phyloP scores from a whole-genome alignment of 768 basidiomycete species.

The Coprinellus aureogranulatus region DNA sequence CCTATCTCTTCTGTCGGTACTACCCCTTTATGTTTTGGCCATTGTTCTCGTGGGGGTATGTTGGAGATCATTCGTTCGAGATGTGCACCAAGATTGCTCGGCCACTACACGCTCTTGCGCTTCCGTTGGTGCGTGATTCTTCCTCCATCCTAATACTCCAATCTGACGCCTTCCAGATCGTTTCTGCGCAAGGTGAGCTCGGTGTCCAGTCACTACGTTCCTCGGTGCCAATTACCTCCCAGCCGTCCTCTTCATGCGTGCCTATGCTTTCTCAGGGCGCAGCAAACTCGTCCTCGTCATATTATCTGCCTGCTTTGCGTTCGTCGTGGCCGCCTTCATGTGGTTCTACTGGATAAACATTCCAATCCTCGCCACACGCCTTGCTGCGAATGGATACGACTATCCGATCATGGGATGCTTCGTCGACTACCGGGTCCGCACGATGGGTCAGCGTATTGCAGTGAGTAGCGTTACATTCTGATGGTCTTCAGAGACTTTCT shows the following conservation, averaged over 20 bases:
- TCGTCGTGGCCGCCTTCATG: constrained; percentile 31
- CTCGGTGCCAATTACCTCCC: neutral
- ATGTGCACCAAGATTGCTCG: constrained; percentile 28
- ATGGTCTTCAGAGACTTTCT: too few relatives aligned
- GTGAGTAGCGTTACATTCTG: constrained; percentile 23
- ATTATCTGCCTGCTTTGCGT: constrained; percentile 28
- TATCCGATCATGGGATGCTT: constrained; percentile 29
- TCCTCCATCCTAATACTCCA: neutral
- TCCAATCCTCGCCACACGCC: constrained; percentile 5
- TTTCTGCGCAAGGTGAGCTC: constrained; percentile 37
- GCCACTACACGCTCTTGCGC: constrained; percentile 30
- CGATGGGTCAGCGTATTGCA: constrained; percentile 30
- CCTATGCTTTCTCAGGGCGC: constrained; percentile 42
- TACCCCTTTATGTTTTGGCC: constrained; percentile 39
- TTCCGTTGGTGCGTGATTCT: constrained; percentile 30
- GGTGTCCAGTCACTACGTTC: too few relatives aligned
- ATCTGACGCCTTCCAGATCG: constrained; percentile 29
- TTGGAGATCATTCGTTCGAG: constrained; percentile 30
- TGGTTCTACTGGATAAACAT: constrained; percentile 36
- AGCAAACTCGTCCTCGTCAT: constrained; percentile 25
- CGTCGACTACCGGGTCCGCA: constrained; percentile 32
- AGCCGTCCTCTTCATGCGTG: constrained; percentile 46
- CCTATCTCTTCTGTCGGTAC: constrained; percentile 43
- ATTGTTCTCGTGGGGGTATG: constrained; percentile 35
- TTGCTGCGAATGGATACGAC: too few relatives aligned